Evolutionary conservation across 768 basidiomycete species (phyloP).

Genomic region (Suillus fuscotomentosus): DNA sequence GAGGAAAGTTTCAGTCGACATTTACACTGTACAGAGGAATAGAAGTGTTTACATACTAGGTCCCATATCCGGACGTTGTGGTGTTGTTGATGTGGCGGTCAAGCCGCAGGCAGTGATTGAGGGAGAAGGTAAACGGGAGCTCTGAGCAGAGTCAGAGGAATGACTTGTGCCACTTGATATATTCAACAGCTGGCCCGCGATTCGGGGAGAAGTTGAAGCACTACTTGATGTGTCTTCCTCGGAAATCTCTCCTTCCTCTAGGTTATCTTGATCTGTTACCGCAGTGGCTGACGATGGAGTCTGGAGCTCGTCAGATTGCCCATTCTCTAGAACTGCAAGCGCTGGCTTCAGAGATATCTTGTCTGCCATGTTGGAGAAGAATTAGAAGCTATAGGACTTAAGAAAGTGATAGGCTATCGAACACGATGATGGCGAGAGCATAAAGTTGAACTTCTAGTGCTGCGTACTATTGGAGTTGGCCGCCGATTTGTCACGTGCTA

Average conservation of each 20-base stretch:
- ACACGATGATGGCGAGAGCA: background rate
- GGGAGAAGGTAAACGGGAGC: background rate
- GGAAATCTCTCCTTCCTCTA: conserved; percentile 24
- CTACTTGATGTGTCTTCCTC: conserved; percentile 10
- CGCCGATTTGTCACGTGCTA: background rate
- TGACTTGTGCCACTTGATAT: background rate
- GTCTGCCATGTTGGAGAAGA: background rate
- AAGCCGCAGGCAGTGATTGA: background rate
- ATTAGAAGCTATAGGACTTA: background rate
- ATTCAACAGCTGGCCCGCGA: background rate
- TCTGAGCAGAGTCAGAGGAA: background rate
- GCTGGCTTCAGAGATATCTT: background rate
- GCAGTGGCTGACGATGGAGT: conserved; percentile 1
- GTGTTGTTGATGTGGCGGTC: background rate
- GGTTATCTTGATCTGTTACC: background rate
- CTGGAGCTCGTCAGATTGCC: background rate
- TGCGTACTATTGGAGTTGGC: background rate
- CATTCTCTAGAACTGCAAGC: background rate
- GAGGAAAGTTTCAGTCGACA: background rate
- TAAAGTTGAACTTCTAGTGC: background rate
- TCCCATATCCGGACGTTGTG: background rate
- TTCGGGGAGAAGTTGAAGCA: background rate
- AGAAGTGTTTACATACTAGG: conserved; percentile 9
- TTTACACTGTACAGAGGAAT: background rate
- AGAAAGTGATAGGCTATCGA: background rate